Evolutionary conservation across 441 rosid genomes (phyloP).

Genomic region (Eruca vesicaria): DNA sequence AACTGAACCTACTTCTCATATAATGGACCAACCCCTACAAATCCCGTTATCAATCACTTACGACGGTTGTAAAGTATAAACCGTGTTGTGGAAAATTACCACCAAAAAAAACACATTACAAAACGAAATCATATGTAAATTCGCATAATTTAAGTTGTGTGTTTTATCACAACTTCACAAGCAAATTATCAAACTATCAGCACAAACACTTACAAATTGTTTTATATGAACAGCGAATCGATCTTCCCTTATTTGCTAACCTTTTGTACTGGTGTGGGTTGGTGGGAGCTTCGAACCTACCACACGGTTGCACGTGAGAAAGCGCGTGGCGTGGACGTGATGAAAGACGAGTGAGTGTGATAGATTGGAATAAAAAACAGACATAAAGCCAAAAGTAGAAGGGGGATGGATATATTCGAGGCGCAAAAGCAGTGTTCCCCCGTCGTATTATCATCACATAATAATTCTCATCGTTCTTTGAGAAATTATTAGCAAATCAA

Average conservation of each 20-base stretch:
- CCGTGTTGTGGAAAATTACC: neutral
- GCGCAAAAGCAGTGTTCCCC: neutral
- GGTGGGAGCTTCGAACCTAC: neutral
- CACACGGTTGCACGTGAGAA: neutral
- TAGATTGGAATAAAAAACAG: neutral
- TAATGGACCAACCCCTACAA: neutral
- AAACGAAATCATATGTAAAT: neutral
- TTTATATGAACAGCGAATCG: too few relatives aligned
- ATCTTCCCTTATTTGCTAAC: neutral
- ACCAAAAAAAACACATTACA: neutral
- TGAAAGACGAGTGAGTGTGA: neutral
- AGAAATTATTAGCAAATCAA: neutral
- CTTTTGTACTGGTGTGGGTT: neutral
- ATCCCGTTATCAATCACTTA: neutral
- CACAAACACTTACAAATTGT: too few relatives aligned
- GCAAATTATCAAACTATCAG: too few relatives aligned
- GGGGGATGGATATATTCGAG: neutral
- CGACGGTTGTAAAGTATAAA: neutral
- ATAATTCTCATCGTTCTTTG: neutral
- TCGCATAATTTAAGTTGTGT: too few relatives aligned
- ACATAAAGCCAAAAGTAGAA: neutral
- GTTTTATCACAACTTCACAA: too few relatives aligned
- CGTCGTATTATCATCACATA: constrained; percentile 29
- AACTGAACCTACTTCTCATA: neutral
- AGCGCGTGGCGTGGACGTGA: neutral